Conservation (phyloP, 1,139 yeast species). For the Yamadazyma epiphylla region DNA sequence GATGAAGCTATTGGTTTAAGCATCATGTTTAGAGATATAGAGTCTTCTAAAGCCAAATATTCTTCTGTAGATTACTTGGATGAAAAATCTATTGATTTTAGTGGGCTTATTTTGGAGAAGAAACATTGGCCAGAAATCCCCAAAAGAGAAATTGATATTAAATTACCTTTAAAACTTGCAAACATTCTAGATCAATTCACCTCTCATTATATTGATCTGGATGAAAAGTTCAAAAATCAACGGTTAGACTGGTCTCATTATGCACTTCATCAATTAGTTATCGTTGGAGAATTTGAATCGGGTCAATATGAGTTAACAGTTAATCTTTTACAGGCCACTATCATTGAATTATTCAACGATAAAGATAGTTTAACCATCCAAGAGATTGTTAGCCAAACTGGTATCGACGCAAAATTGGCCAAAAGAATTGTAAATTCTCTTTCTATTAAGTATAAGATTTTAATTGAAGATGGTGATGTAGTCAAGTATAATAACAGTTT, state of each 20-base stretch:
- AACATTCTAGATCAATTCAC: constrained; percentile 14
- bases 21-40: constrained; percentile 34
- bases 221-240: constrained; percentile 18
- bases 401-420: constrained; percentile 25
- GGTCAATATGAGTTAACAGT: constrained; percentile 33
- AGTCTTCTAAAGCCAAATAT: constrained; percentile 16
- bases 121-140: constrained; percentile 44
- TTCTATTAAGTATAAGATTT: constrained; percentile 26
- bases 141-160: constrained; percentile 16
- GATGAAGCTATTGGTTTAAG: constrained; percentile 29
- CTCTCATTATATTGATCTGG: constrained; percentile 13
- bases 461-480: constrained; percentile 12
- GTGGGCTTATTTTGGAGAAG: constrained; percentile 31
- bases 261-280: constrained; percentile 31
- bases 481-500: constrained; percentile 24
- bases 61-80: constrained; percentile 9
- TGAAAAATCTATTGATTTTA: constrained; percentile 20
- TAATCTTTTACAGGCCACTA: constrained; percentile 37
- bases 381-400: constrained; percentile 19
- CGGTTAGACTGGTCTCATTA: constrained; percentile 29
- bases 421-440: constrained; percentile 27
- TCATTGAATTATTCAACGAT: constrained; percentile 28
- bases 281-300: constrained; percentile 22
- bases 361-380: constrained; percentile 13
- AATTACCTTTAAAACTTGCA: constrained; percentile 15